phyloP scores from a whole-genome alignment of 208 protist genomes.

The Acanthamoeba lenticulata region DNA sequence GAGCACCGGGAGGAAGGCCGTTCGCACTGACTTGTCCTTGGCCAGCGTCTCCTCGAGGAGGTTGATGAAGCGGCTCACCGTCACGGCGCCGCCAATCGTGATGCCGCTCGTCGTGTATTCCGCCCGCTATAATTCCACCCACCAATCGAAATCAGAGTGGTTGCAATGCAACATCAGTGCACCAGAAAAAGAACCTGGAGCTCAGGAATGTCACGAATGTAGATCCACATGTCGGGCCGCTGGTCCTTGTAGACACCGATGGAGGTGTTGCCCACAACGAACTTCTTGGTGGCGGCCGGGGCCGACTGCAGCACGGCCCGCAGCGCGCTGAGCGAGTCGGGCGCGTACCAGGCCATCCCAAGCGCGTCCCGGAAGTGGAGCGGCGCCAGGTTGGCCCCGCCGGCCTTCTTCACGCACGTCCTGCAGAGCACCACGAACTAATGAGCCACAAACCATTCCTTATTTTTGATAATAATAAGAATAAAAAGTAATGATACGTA shows the following conservation, averaged over 20 bases:
- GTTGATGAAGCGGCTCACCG: neutral
- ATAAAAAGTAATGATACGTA: neutral
- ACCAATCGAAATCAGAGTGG: neutral
- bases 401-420: neutral
- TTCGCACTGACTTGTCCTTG: neutral
- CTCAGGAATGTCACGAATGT: neutral
- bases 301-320: neutral
- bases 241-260: conserved; percentile 4
- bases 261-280: neutral
- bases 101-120: neutral
- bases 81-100: neutral
- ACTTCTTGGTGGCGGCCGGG: neutral
- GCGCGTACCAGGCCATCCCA: neutral
- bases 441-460: neutral
- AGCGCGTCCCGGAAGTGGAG: neutral
- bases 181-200: neutral
- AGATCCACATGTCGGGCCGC: conserved; percentile 20
- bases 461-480: neutral
- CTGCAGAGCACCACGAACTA: neutral
- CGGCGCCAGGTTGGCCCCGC: too few species aligned
- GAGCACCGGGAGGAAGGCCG: neutral
- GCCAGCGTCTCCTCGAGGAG: neutral
- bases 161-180: too few species aligned
- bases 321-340: neutral
- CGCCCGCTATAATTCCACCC: neutral